Conservation (phyloP, 2,329 filamentous ascomycete species). For the Colletotrichum liaoningense region DNA sequence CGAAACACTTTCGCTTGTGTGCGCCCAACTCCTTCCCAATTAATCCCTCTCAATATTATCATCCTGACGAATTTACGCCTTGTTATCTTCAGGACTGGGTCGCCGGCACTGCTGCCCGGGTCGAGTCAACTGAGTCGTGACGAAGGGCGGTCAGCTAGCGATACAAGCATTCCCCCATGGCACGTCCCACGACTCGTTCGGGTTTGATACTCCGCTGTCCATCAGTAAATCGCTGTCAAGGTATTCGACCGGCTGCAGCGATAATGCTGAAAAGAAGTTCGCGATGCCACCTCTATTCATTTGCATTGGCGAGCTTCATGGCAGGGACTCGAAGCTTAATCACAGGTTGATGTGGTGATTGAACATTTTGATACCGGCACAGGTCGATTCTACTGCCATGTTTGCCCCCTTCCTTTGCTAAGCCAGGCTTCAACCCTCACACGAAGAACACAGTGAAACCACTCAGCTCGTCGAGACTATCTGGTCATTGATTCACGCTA, state of each 20-base stretch:
- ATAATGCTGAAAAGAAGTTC: background rate
- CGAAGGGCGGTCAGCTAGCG: background rate
- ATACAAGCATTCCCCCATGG: background rate
- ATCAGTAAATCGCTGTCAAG: background rate
- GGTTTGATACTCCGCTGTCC: background rate
- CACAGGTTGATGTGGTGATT: background rate
- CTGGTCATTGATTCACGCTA: background rate
- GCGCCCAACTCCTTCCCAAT: background rate
- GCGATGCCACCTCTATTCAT: background rate
- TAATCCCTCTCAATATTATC: background rate
- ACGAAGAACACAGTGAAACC: background rate
- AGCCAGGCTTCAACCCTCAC: too few relatives aligned
- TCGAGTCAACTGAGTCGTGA: background rate
- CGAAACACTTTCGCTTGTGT: slow-evolving; percentile 1
- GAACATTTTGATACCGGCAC: background rate
- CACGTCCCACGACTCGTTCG: background rate
- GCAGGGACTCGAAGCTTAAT: background rate
- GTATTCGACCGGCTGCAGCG: background rate
- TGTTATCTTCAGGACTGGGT: background rate
- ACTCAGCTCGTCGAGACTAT: background rate
- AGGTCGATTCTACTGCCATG: background rate
- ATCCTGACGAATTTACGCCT: background rate
- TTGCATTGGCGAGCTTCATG: background rate
- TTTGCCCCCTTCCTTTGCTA: background rate
- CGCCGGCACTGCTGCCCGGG: background rate